phyloP scores from a whole-genome alignment of 129 eudicot genomes.

The Dittrichia graveolens region DNA sequence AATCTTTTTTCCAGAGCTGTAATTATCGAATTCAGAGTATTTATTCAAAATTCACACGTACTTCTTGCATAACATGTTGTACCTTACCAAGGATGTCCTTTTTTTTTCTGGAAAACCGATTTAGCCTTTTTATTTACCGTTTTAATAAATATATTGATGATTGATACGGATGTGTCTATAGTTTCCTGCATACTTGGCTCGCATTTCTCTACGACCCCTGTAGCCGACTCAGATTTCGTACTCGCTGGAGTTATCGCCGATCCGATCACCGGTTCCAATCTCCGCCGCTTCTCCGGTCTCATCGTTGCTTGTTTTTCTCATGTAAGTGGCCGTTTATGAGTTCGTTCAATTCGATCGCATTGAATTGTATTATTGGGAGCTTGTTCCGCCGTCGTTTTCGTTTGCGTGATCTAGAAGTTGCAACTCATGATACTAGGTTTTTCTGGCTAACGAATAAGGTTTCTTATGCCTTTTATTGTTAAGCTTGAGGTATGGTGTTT shows the following conservation, averaged over 20 bases:
- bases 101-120: too few relatives aligned
- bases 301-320: not conserved
- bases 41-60: not conserved
- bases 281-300: conserved; percentile 22
- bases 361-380: conserved; percentile 14
- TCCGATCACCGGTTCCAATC: conserved; percentile 29
- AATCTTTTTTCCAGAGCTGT: not conserved
- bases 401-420: not conserved
- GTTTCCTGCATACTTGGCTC: not conserved
- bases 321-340: conserved; percentile 22
- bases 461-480: not conserved
- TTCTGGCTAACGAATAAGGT: not conserved
- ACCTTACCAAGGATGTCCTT: not conserved
- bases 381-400: not conserved
- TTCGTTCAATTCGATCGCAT: conserved; percentile 15
- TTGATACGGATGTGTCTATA: not conserved
- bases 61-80: not conserved
- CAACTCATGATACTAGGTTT: not conserved
- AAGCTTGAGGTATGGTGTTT: not conserved
- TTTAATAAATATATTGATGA: too few relatives aligned
- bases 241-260: conserved; percentile 17
- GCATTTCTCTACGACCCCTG: not conserved
- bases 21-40: not conserved
- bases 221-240: conserved; percentile 17
- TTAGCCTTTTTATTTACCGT: not conserved